Conservation (phyloP, 768 basidiomycete species). For the Lyophyllum shimeji region DNA sequence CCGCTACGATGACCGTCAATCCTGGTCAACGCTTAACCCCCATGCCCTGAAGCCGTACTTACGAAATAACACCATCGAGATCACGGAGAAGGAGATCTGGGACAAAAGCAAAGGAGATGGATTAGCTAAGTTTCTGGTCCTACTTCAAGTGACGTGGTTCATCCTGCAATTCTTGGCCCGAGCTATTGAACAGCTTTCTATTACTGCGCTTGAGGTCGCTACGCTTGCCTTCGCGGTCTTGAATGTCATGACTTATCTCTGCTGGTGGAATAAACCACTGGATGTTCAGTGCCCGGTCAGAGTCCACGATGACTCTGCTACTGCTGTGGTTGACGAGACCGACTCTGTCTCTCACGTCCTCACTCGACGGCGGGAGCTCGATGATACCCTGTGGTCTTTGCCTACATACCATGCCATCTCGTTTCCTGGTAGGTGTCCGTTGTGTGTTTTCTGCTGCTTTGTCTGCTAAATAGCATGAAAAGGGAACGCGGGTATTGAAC, state of each 20-base stretch:
- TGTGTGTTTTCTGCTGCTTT: no score
- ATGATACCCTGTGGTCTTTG: neutral
- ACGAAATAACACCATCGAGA: neutral
- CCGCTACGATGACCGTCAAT: neutral
- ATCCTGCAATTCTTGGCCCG: conserved; percentile 27
- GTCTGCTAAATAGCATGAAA: no score
- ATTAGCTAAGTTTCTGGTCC: conserved; percentile 1
- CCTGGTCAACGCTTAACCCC: neutral
- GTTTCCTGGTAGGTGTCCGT: no score
- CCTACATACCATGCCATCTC: no score
- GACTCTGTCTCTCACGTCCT: neutral
- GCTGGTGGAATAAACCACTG: conserved; percentile 37
- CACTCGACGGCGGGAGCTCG: neutral
- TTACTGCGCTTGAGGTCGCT: conserved; percentile 30
- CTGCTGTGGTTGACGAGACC: neutral
- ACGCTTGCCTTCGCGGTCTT: conserved; percentile 27
- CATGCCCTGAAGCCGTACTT: no score
- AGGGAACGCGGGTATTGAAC: no score
- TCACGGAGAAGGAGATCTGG: conserved; percentile 20
- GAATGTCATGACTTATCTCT: conserved; percentile 25
- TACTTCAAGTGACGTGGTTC: conserved; percentile 31
- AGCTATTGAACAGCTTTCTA: conserved; percentile 13
- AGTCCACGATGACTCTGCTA: neutral
- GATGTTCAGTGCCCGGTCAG: conserved; percentile 19
- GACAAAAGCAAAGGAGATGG: conserved; percentile 27